These are phyloP conservation scores for Forsythia viridissima DNA, from an alignment of 257 asterid genomes.

Conservation along the genomic window DNA sequence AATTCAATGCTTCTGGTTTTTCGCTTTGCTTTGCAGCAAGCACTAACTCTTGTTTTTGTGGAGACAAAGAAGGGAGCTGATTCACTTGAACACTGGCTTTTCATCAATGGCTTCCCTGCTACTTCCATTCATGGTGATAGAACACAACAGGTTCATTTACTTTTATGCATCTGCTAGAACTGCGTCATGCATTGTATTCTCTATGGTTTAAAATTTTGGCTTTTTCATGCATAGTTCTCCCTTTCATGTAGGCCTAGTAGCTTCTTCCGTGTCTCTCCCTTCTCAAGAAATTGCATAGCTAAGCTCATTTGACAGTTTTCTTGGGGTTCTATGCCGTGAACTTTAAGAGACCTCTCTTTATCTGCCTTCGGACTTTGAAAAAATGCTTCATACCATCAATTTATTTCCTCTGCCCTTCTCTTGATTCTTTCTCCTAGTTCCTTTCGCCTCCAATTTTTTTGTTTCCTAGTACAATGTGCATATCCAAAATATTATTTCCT, in stretches of 20 bases:
- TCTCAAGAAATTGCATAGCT: not conserved
- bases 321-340: not conserved
- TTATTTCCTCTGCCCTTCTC: not conserved
- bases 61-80: slow-evolving; percentile 28
- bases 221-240: not conserved
- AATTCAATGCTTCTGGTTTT: not conserved
- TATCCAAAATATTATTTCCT: not conserved
- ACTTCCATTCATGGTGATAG: slow-evolving; percentile 28
- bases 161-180: not conserved
- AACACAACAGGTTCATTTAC: slow-evolving; percentile 15
- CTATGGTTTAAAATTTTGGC: not conserved
- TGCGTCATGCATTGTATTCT: not conserved
- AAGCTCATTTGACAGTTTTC: not conserved
- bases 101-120: slow-evolving; percentile 23
- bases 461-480: not conserved
- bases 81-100: slow-evolving; percentile 23
- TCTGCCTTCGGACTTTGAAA: no score
- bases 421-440: not conserved
- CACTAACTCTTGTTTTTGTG: slow-evolving; percentile 26
- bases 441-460: not conserved
- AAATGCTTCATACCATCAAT: no score
- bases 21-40: slow-evolving; percentile 12
- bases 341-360: no score
- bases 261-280: not conserved
- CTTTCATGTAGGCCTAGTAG: not conserved